Base-by-base conservation (phyloP, 352 stramenopile species). In the Phytophthora litchii region DNA sequence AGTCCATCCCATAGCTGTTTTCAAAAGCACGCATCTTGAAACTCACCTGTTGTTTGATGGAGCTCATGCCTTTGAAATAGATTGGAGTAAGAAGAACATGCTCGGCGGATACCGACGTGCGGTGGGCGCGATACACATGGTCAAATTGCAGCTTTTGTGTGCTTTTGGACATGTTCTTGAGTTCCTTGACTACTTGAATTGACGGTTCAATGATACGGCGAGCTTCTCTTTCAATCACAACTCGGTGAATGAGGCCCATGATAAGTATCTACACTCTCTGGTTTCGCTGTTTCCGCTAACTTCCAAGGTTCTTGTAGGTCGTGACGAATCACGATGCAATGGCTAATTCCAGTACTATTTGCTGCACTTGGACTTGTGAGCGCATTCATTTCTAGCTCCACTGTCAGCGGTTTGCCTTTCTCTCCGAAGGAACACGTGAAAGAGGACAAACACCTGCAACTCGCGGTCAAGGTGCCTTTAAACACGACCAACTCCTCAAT, bases 331-430 rank as follows among this genome's bases (percentile, higher is more conserved):
- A 34, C 29, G 29, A 34, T 12, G 7, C 29, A 34, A 12, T 31
- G 25, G 25, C 8, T 31, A 31, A 31, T 8, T 31, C 25, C 25
- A 31, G 8, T 8, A 3, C 7, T 34, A 13, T 34, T 34, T 34
- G 29, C 29, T 34, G 29, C 29, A 34, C 29, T 34, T 3, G 25
- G 25, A 31, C 25, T 31, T 31, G 25, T 8, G 8, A 3, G 8
- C 25, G 8, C 8, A 8, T 3, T 8, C 8, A 31, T 8, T 3
- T 31, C 25, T 8, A 31, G 25, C 25, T 31, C 4, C 8, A 31
- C 25, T 8, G 25, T 31, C 3, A 31, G 25, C 8, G 25, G 4
- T 31, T 31, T 88, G 16, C 58, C 75, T 16, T 91, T 90, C 52
- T 58, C 67, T 10, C 54, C 68, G 0, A 64, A 74, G 36, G 51